Base-by-base conservation (phyloP, 2,329 filamentous ascomycete species). In the Penicillium sp. region DNA sequence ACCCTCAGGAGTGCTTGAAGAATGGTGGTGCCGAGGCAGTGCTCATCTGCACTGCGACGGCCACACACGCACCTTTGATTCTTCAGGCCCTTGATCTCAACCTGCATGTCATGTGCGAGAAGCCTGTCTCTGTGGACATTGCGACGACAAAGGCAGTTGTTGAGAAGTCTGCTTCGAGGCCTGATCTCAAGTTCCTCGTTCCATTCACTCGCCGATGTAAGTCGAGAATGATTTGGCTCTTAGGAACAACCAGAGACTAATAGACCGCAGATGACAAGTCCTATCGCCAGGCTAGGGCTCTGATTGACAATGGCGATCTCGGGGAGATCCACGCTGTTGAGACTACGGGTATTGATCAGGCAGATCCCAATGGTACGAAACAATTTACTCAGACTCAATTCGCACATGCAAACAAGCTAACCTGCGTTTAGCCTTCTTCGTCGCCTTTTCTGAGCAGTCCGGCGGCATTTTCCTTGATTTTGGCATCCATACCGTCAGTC, bases 391-490 rank as follows among this genome's bases (percentile, higher is more conserved):
- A 6, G 4, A 1, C 8, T 6, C 24, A 27, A 6, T 27, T 11
- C 34, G 16, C 13, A 47, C 22, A 27, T n/a, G n/a, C n/a, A n/a
- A n/a, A n/a, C n/a, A n/a, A n/a, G n/a, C n/a, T n/a, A n/a, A n/a
- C n/a, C n/a, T n/a, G n/a, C n/a, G n/a, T n/a, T n/a, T n/a, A n/a
- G n/a, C n/a, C 27, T 71, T 71, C 43, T 71, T 71, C 34, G 66
- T 71, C n/a, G 49, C 64, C 24, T 71, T 71, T 46, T 70, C 68
- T 10, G 69, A 60, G 47, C 64, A 65, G 48, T 71, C 69, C 9
- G 69, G 69, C 13, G 69, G 69, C 8, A 70, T 71, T 46, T 71
- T 71, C 57, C 56, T 71, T 44, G 69, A 71, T 52, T 66, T 71
- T 51, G 67, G 68, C 29, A 62, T 71, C 39, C 69, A 71, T 49